Base-by-base conservation (phyloP, 768 basidiomycete genomes). In the Mycena alexandri region DNA sequence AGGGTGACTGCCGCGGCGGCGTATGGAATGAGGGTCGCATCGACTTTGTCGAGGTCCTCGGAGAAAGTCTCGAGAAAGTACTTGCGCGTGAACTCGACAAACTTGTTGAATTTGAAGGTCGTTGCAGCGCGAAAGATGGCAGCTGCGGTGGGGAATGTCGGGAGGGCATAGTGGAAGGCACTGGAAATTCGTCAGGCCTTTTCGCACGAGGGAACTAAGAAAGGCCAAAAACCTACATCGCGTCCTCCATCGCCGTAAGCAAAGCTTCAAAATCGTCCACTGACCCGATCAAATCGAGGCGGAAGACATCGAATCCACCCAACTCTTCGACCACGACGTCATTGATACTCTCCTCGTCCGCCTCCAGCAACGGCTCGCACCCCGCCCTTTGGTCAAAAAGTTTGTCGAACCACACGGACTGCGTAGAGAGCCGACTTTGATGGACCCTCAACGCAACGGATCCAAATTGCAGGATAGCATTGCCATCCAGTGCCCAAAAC, bases 91-190 rank as follows among this genome's bases (percentile, higher is more conserved):
- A 76, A 81, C 19, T 63, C 64, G 16, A 57, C 50, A 47, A 79
- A 75, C 3, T 65, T 62, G 2, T 57, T 38, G 64, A 80, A 82
- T 11, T 67, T 41, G 51, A 82, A 78, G 0, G 72, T 68, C 17
- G 74, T 71, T 1, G 82, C 72, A 0, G 79, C 79, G 25, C 81
- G 77, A 13, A 80, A 73, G n/a, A 83, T 63, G 4, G 79, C 64
- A 11, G 74, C 73, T 16, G 81, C 61, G 3, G 72, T 63, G 41
- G 61, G 69, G 67, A 83, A 78, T 0, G 77, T 77, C 1, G 71
- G 68, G 5, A 57, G 53, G 43, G 70, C 51, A 41, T 75, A 72
- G 54, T 58, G 72, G 47, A 78, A 78, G 46, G 70, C 71, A 7
- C 29, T 50, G 57, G 11, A 1, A n/a, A 11, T 25, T 10, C 21